phyloP scores from a whole-genome alignment of 2,329 filamentous ascomycete species.

The Plectosphaerella cucumerina region DNA sequence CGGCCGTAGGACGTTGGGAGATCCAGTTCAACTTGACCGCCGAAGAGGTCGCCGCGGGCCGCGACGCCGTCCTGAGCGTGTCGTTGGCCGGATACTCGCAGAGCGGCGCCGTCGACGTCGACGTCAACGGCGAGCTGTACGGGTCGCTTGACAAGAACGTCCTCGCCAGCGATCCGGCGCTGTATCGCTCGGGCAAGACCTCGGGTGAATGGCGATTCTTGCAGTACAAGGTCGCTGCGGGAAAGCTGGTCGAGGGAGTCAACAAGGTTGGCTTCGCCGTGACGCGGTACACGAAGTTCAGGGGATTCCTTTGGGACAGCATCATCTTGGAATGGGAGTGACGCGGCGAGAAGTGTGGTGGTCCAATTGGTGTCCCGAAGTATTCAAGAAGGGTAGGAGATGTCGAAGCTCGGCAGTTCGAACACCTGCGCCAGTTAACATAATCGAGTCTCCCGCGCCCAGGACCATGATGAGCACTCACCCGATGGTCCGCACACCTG shows the following conservation, averaged over 20 bases:
- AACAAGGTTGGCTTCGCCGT: conserved; percentile 7
- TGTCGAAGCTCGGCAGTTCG: no score
- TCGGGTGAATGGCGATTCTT: conserved; percentile 11
- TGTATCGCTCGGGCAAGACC: conserved; percentile 9
- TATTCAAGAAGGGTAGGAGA: no score
- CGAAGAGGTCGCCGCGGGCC: conserved; percentile 4
- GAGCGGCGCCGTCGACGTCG: conserved; percentile 6
- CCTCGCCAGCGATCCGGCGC: conserved; percentile 7
- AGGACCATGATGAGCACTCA: no score
- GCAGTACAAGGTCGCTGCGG: conserved; percentile 7
- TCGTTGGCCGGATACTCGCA: conserved; percentile 33
- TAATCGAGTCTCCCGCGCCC: no score
- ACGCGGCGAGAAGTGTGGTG: no score
- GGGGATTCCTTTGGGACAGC: conserved; percentile 11
- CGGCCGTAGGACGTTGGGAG: conserved; percentile 21
- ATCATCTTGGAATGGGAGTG: conserved; percentile 9
- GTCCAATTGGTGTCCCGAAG: no score
- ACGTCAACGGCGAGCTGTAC: conserved; percentile 7
- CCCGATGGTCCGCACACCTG: no score
- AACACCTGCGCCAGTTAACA: no score
- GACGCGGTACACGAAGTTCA: conserved; percentile 9
- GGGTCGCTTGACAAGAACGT: conserved; percentile 8
- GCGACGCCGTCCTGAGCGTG: conserved; percentile 26
- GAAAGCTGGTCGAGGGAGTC: conserved; percentile 3
- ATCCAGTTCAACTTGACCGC: conserved; percentile 16